These are phyloP conservation scores for Hirschioporus abietinus DNA, from an alignment of 768 basidiomycete genomes.

Conservation along the genomic window DNA sequence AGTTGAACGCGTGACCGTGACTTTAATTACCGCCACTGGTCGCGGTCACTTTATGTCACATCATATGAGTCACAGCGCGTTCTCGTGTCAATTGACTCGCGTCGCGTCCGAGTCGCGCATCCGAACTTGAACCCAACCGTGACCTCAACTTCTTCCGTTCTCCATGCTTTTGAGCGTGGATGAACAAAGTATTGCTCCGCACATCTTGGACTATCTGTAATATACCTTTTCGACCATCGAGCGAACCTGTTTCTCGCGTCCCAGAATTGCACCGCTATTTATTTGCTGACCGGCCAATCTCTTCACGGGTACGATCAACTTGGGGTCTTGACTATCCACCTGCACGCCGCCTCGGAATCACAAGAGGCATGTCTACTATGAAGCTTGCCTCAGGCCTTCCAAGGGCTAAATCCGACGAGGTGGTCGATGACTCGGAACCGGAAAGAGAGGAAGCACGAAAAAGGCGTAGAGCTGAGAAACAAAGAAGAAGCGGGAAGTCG, in stretches of 20 bases:
- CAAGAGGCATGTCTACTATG: not conserved
- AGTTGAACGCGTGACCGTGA: not conserved
- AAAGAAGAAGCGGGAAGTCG: conserved; percentile 16
- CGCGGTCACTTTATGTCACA: too few species aligned
- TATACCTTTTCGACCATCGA: not conserved
- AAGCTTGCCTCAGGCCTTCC: not conserved
- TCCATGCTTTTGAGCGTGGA: not conserved
- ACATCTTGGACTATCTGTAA: not conserved
- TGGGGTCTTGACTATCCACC: not conserved
- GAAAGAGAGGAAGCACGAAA: conserved; percentile 45
- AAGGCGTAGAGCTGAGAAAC: conserved; percentile 20
- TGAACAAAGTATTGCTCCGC: not conserved
- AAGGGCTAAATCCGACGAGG: conserved; percentile 21
- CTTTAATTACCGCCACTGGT: too few species aligned
- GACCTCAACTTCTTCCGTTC: too few species aligned
- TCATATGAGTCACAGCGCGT: not conserved
- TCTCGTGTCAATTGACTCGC: not conserved
- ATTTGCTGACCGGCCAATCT: not conserved
- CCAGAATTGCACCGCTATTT: not conserved
- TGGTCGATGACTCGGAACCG: conserved; percentile 69
- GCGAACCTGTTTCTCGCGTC: not conserved
- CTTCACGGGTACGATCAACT: not conserved
- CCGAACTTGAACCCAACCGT: too few species aligned
- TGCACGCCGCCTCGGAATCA: not conserved
- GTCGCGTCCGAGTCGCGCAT: not conserved